Percentiles rank a stretch among this genome's conserved stretches.
phyloP scores from a whole-genome alignment of 176 grass and related monocot species.

The Eragrostis nindensis region DNA sequence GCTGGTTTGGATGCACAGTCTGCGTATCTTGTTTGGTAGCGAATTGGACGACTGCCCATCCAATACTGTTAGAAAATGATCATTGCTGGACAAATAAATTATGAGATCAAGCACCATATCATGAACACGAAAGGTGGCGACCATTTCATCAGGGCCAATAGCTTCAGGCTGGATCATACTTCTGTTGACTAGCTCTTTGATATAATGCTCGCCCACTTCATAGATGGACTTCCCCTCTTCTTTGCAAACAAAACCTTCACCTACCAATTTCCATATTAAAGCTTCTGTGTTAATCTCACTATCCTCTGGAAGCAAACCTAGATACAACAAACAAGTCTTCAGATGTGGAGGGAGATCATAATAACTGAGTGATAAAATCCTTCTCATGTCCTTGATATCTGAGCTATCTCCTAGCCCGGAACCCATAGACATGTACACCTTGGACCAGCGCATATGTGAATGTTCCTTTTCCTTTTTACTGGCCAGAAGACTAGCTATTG shows the following conservation, averaged over 20 bases:
- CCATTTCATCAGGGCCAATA: too few species aligned
- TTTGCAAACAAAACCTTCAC: background rate
- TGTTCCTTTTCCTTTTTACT: background rate
- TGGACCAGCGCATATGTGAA: background rate
- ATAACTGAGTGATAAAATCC: constrained; percentile 9
- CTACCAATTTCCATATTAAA: constrained; percentile 33
- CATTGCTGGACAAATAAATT: background rate
- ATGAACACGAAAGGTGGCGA: background rate
- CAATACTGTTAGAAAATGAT: background rate
- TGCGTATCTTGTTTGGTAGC: background rate
- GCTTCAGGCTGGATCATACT: background rate
- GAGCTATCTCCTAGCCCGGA: background rate
- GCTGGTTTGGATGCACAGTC: background rate
- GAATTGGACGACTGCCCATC: background rate
- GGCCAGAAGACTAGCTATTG: background rate
- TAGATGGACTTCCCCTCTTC: background rate
- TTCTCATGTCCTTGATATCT: constrained; percentile 14
- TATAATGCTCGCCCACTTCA: background rate
- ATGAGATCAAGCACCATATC: constrained; percentile 25
- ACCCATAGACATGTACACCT: constrained; percentile 19
- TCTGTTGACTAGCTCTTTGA: background rate
- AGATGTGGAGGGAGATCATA: background rate
- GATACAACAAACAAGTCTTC: background rate
- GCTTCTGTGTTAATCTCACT: background rate
- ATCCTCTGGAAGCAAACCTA: constrained; percentile 18